A percentile compares a stretch with the other conserved stretches of the same genome.
These are phyloP conservation scores for Candida sithepensis DNA, from an alignment of 805 yeast species.

Conservation along the genomic window DNA sequence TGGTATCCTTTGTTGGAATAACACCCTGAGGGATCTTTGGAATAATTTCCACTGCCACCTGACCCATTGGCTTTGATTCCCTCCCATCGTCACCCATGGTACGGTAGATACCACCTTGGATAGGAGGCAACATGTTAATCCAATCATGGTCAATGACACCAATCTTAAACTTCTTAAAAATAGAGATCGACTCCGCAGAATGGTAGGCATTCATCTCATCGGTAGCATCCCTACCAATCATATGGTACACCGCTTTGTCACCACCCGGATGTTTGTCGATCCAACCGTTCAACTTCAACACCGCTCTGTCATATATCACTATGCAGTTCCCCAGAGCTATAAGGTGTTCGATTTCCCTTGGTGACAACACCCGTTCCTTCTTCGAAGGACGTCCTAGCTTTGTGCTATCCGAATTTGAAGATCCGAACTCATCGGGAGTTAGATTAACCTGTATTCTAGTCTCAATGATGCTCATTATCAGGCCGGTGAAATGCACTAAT, in stretches of 20 bases:
- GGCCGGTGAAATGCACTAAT: neutral
- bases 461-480: neutral
- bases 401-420: neutral
- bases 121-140: conserved; percentile 81
- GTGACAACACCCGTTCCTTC: conserved; percentile 26
- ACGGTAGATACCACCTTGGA: conserved; percentile 68
- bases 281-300: conserved; percentile 69
- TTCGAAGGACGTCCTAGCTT: neutral
- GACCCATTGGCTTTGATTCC: conserved; percentile 34
- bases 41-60: conserved; percentile 37
- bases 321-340: conserved; percentile 68
- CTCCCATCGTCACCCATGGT: conserved; percentile 17
- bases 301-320: conserved; percentile 60
- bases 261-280: conserved; percentile 83
- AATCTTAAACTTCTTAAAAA: conserved; percentile 55
- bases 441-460: neutral
- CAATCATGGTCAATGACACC: conserved; percentile 65
- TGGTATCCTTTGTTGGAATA: conserved; percentile 37
- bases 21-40: conserved; percentile 52
- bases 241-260: conserved; percentile 74
- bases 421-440: neutral
- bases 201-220: conserved; percentile 90
- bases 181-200: conserved; percentile 48
- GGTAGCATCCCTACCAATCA: conserved; percentile 87
- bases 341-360: conserved; percentile 49